phyloP scores from a whole-genome alignment of 768 basidiomycete species.

The Floccularia luteovirens region DNA sequence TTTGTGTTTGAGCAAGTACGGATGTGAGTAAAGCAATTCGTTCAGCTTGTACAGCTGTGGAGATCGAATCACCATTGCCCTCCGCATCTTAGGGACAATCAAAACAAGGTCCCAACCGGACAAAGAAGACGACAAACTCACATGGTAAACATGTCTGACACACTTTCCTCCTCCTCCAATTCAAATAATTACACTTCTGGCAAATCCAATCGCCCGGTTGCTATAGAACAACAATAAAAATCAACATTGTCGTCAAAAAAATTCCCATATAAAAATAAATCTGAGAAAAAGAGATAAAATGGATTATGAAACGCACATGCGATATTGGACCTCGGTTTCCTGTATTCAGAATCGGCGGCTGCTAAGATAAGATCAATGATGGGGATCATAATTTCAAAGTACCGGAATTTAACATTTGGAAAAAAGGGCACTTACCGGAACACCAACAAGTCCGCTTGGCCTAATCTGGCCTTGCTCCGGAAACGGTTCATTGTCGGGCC shows the following conservation, averaged over 20 bases:
- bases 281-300: conserved; percentile 4
- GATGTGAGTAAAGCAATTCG: conserved; percentile 75
- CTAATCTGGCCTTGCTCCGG: conserved; percentile 78
- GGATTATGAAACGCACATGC: conserved; percentile 46
- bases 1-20: conserved; percentile 57
- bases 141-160: conserved; percentile 87
- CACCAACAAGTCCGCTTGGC: conserved; percentile 44
- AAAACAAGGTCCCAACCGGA: conserved; percentile 3
- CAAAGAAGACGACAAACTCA: conserved; percentile 26
- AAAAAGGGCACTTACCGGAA: conserved; percentile 32
- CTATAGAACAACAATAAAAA: conserved; percentile 18
- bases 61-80: conserved; percentile 84
- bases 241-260: neutral
- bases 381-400: no score
- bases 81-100: conserved; percentile 54
- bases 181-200: conserved; percentile 78
- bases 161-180: conserved; percentile 83
- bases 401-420: conserved; percentile 1
- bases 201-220: conserved; percentile 83
- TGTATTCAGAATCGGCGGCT: conserved; percentile 84
- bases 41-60: conserved; percentile 77
- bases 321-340: conserved; percentile 85
- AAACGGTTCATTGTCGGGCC: conserved; percentile 85
- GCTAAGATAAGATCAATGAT: conserved; percentile 26
- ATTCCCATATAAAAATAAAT: neutral